Evolutionary conservation across 164 flowering plant species (phyloP).

Genomic region (Vitis amurensis): DNA sequence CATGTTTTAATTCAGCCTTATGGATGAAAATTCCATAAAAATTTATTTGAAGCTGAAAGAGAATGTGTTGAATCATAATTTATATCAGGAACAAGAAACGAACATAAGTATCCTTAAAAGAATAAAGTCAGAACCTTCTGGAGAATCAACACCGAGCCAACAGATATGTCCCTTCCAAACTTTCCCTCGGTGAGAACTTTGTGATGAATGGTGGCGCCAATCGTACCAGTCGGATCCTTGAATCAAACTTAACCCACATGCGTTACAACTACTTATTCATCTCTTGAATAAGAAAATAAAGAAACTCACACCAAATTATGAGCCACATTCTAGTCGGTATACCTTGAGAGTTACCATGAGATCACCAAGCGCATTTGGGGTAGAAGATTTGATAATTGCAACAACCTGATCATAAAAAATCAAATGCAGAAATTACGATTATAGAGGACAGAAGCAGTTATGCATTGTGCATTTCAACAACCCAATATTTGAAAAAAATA

Average conservation of each 20-base stretch:
- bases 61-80: not conserved
- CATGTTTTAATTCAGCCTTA: not conserved
- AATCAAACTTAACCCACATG: slow-evolving; percentile 6
- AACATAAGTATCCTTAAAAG: not conserved
- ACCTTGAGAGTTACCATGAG: slow-evolving; percentile 71
- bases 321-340: not conserved
- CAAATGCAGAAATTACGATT: not conserved
- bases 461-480: no score
- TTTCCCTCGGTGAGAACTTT: slow-evolving; percentile 51
- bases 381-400: slow-evolving; percentile 62
- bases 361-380: slow-evolving; percentile 74
- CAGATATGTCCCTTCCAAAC: slow-evolving; percentile 45
- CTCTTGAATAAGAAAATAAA: not conserved
- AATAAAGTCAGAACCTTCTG: slow-evolving; percentile 42
- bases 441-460: no score
- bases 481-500: no score
- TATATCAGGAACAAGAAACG: not conserved
- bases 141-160: slow-evolving; percentile 69
- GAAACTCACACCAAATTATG: not conserved
- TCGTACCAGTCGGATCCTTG: slow-evolving; percentile 76
- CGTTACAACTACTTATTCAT: not conserved
- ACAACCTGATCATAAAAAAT: slow-evolving; percentile 47
- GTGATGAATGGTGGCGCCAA: slow-evolving; percentile 65
- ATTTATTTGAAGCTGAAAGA: no score
- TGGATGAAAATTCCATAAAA: not conserved